Conservation (phyloP, 257 asterid genomes). For the Solanum chiquidenum region DNA sequence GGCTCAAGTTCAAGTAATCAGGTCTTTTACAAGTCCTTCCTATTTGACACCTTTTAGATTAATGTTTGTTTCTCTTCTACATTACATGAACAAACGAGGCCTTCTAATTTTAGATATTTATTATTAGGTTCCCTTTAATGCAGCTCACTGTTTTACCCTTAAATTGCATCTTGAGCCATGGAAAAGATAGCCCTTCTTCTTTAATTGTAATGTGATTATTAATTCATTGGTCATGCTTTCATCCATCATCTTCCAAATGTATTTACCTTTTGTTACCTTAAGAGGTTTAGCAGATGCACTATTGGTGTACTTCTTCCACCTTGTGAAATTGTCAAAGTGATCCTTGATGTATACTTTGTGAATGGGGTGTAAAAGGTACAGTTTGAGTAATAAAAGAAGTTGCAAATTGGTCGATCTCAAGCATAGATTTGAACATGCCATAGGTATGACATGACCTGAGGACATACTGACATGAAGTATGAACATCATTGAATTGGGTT, state of each 20-base stretch:
- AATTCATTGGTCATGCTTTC: not conserved
- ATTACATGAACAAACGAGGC: not conserved
- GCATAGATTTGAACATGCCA: not conserved
- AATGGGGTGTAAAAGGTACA: not conserved
- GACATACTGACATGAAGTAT: not conserved
- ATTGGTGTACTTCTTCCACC: not conserved
- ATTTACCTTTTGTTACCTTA: not conserved
- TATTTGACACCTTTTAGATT: not conserved
- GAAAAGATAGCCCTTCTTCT: not conserved
- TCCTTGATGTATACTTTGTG: not conserved
- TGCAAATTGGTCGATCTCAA: not conserved
- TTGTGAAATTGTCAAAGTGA: not conserved
- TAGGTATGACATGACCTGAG: not conserved
- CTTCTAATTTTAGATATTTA: not conserved
- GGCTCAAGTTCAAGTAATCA: slow-evolving; percentile 77
- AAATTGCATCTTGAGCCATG: not conserved
- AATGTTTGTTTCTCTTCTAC: not conserved
- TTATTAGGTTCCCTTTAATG: not conserved
- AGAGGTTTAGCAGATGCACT: not conserved
- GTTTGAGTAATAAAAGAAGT: not conserved
- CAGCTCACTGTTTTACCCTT: not conserved
- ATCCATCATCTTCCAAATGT: not conserved
- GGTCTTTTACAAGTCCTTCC: slow-evolving; percentile 18
- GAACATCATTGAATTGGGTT: not conserved
- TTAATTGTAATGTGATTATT: not conserved